phyloP scores from a whole-genome alignment of 345 rosid species.

The Eucalyptus regnans region DNA sequence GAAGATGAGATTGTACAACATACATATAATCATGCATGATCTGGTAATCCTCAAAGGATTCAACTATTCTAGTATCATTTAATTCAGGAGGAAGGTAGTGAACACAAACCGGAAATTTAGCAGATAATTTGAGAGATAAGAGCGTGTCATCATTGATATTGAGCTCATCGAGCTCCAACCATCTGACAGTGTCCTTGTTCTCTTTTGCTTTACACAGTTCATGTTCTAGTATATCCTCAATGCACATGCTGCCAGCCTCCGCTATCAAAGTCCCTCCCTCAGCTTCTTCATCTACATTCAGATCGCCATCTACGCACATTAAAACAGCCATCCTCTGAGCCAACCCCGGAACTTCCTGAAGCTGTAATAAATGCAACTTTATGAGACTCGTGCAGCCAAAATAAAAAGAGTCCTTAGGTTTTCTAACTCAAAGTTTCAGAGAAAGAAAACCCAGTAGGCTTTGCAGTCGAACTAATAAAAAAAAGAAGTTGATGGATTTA shows the following conservation, averaged over 20 bases:
- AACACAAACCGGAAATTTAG: conserved; percentile 49
- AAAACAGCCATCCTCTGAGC: conserved; percentile 88
- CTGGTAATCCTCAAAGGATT: too few relatives aligned
- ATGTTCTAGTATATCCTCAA: conserved; percentile 30
- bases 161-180: conserved; percentile 91
- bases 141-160: conserved; percentile 44
- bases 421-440: background rate
- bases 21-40: background rate
- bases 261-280: conserved; percentile 1
- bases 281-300: conserved; percentile 19
- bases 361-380: conserved; percentile 25
- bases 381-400: background rate
- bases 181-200: conserved; percentile 30
- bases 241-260: conserved; percentile 13
- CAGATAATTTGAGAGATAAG: conserved; percentile 41
- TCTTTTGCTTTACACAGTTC: conserved; percentile 40
- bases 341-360: conserved; percentile 75
- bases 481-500: background rate
- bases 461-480: background rate
- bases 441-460: background rate
- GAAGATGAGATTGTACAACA: background rate
- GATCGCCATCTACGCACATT: conserved; percentile 67
- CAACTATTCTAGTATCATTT: background rate
- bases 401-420: background rate
- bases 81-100: background rate